Evolutionary conservation across 768 basidiomycete species (phyloP), one percentile per base, ranked within the genome.

Genomic region (Mycena galopus): DNA sequence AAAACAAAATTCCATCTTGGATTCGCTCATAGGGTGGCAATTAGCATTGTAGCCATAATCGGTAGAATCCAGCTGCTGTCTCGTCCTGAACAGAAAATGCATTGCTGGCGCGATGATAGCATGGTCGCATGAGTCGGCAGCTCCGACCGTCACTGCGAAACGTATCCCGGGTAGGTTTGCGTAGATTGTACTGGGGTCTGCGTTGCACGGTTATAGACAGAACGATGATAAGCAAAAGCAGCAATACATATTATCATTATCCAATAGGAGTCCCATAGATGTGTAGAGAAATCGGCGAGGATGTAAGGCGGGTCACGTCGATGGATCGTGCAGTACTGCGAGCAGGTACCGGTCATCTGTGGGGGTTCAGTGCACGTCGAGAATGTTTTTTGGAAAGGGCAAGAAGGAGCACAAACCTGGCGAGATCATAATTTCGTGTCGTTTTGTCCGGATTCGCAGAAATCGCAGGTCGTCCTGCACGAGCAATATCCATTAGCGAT

Each of bases 341-440:
- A 96, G 86, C 21, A 96, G 82, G 83, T 92, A 96, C 76, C 89
- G 87, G 65, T 93, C 92, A 77, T 95, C 95, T 96, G 50, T 39
- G 3, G 5, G n/a, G 29, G 47, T 59, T 72, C 37, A 67, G 29
- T 50, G n/a, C 12, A 9, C 19, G 11, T n/a, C 16, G 19, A 25
- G 6, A 19, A n/a, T n/a, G n/a, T n/a, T n/a, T n/a, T n/a, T n/a
- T n/a, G n/a, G n/a, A n/a, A n/a, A n/a, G n/a, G n/a, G n/a, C n/a
- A n/a, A n/a, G n/a, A n/a, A n/a, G n/a, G n/a, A 10, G 21, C 9
- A 78, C 92, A 32, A 64, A 95, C 96, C 94, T 67, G 96, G 96
- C 3, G 96, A 95, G 71, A 98, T 96, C 93, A 98, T 94, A 68
- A 98, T 85, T 78, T 97, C 96, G 80, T 98, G 96, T 62, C 93